phyloP scores from a whole-genome alignment of 202 grass and related monocot species.

The Carex sylvatica region DNA sequence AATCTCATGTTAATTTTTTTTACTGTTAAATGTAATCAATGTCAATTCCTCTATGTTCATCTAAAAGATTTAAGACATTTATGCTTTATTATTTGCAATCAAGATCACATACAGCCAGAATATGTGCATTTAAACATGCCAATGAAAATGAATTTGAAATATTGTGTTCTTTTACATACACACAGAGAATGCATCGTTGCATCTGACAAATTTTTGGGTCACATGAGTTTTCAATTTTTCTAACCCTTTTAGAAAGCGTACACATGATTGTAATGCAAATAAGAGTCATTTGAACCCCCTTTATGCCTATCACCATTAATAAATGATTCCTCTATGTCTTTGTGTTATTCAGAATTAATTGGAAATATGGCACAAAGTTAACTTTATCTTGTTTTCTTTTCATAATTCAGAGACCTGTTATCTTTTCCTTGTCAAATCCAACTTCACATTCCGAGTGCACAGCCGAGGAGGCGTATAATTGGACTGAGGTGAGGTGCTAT shows the following conservation, averaged over 20 bases:
- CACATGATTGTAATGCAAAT: background rate
- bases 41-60: background rate
- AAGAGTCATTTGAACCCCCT: background rate
- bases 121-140: background rate
- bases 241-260: background rate
- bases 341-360: background rate
- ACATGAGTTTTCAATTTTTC: background rate
- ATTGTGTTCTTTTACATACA: background rate
- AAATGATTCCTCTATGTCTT: background rate
- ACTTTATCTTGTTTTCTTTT: background rate
- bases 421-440: slow-evolving; percentile 87
- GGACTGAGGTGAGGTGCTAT: slow-evolving; percentile 57
- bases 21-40: background rate
- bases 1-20: background rate
- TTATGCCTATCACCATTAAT: slow-evolving; percentile 1
- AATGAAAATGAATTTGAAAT: background rate
- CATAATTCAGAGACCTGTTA: slow-evolving; percentile 68
- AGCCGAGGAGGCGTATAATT: slow-evolving; percentile 88
- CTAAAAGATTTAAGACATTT: background rate
- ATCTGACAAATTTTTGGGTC: background rate
- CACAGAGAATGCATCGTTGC: background rate
- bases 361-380: background rate
- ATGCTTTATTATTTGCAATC: background rate
- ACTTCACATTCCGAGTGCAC: slow-evolving; percentile 94
- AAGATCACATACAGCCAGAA: background rate